Evolutionary conservation across 2,329 filamentous ascomycete genomes (phyloP).

Genomic region (Exophiala sp.): DNA sequence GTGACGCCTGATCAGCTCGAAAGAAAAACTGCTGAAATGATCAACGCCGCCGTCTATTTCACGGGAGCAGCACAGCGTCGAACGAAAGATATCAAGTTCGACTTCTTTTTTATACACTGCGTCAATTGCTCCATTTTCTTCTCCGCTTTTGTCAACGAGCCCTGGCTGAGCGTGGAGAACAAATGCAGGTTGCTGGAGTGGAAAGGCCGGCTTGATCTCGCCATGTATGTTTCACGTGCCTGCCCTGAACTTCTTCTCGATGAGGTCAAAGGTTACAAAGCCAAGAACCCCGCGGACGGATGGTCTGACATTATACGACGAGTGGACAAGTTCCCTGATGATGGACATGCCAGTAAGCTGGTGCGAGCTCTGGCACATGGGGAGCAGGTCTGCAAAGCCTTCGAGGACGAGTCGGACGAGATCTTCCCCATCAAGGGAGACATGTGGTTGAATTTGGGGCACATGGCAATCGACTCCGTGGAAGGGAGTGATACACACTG

Average conservation of each 20-base stretch:
- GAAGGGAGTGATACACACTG: constrained; percentile 30
- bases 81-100: constrained; percentile 63
- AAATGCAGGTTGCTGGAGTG: constrained; percentile 71
- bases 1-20: constrained; percentile 53
- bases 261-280: constrained; percentile 56
- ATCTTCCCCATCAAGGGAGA: constrained; percentile 35
- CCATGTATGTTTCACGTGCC: constrained; percentile 65
- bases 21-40: constrained; percentile 60
- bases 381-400: constrained; percentile 44
- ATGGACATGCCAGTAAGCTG: constrained; percentile 77
- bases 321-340: constrained; percentile 53
- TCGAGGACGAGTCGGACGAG: constrained; percentile 32
- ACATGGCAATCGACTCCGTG: constrained; percentile 38
- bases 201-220: constrained; percentile 70
- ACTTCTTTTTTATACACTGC: constrained; percentile 79
- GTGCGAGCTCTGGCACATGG: constrained; percentile 63
- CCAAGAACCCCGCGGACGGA: constrained; percentile 39
- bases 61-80: constrained; percentile 58
- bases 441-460: constrained; percentile 43
- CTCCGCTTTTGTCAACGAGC: constrained; percentile 48
- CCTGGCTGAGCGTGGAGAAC: constrained; percentile 54
- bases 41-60: constrained; percentile 56
- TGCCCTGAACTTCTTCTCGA: constrained; percentile 56
- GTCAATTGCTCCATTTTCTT: constrained; percentile 74
- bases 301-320: constrained; percentile 44